Conservation (phyloP, 352 stramenopile genomes). For the Phytophthora sp. region DNA sequence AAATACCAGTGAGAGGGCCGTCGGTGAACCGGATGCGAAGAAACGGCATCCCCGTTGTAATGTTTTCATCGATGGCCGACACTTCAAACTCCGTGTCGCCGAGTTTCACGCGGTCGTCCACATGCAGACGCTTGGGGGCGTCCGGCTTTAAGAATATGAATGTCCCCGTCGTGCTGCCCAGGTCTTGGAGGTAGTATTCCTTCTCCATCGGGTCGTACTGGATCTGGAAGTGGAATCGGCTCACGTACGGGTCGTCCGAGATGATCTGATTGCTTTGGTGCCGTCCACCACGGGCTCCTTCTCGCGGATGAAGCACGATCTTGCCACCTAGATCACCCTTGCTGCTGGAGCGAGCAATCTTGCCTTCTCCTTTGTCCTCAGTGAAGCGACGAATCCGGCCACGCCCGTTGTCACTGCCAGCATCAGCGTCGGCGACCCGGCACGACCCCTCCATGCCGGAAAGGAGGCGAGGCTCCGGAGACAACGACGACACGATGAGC, state of each 20-base stretch:
- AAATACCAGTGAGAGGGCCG: conserved; percentile 67
- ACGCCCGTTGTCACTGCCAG: not conserved
- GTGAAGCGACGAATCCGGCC: conserved; percentile 10
- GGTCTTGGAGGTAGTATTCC: conserved; percentile 83
- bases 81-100: conserved; percentile 86
- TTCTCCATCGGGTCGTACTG: conserved; percentile 84
- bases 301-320: conserved; percentile 70
- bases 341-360: conserved; percentile 15
- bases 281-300: conserved; percentile 68
- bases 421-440: not conserved
- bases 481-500: conserved; percentile 77
- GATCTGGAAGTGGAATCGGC: conserved; percentile 82
- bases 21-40: conserved; percentile 82
- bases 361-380: conserved; percentile 37
- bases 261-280: conserved; percentile 88
- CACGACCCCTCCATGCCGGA: conserved; percentile 10
- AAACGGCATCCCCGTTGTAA: conserved; percentile 71
- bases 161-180: conserved; percentile 81
- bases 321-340: conserved; percentile 35
- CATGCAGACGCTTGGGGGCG: conserved; percentile 68
- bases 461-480: conserved; percentile 48
- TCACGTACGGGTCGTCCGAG: conserved; percentile 86
- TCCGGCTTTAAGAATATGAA: conserved; percentile 82
- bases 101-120: conserved; percentile 76
- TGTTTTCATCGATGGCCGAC: conserved; percentile 72